Conservation (phyloP, 306 rosid genomes). For the Lathyrus sativus region DNA sequence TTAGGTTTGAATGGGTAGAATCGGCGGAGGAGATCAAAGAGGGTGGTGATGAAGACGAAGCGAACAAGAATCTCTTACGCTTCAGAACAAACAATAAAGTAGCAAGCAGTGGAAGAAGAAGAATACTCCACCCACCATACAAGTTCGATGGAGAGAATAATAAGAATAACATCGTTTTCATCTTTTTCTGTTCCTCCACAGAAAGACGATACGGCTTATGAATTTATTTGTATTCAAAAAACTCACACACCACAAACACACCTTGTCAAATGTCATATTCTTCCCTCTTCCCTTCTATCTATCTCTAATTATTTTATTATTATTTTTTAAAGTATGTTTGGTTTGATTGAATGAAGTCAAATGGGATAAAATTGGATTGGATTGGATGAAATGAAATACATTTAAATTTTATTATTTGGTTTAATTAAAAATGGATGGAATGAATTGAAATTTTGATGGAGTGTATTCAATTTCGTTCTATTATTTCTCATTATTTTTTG, state of each 20-base stretch:
- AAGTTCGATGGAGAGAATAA: too few species aligned
- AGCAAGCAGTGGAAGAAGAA: conserved; percentile 37
- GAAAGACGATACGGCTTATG: too few species aligned
- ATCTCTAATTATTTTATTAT: background rate
- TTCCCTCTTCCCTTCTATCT: background rate
- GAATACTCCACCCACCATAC: conserved; percentile 27
- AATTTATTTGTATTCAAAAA: too few species aligned
- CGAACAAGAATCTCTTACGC: conserved; percentile 34
- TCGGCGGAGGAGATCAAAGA: conserved; percentile 33
- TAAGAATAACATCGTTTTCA: background rate
- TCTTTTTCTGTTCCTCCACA: background rate
- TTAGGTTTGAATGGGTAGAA: conserved; percentile 39
- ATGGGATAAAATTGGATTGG: too few species aligned
- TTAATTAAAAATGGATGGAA: too few species aligned
- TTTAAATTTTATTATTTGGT: too few species aligned
- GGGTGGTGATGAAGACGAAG: conserved; percentile 39
- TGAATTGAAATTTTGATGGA: too few species aligned
- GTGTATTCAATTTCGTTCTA: too few species aligned
- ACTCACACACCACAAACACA: background rate
- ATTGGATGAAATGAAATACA: too few species aligned
- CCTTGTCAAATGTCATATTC: background rate
- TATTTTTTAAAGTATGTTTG: too few species aligned
- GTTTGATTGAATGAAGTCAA: too few species aligned
- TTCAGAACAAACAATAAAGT: conserved; percentile 45
- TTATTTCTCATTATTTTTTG: too few species aligned